These are phyloP conservation scores for Zizania palustris DNA, from an alignment of 202 grass and related monocot species.

Conservation along the genomic window DNA sequence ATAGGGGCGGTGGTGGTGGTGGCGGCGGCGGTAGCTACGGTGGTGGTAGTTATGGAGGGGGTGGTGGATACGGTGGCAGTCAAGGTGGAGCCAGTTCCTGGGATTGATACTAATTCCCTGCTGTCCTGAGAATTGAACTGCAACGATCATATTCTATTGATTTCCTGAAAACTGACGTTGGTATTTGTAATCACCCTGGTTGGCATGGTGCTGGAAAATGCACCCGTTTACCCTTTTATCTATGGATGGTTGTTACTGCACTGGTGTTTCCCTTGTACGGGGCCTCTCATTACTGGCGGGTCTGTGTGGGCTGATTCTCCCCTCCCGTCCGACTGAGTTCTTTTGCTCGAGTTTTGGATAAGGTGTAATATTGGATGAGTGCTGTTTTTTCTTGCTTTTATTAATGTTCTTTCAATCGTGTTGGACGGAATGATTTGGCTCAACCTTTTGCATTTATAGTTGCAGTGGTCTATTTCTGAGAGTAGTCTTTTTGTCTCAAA, in stretches of 20 bases:
- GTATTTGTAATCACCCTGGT: constrained; percentile 43
- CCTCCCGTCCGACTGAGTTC: background rate
- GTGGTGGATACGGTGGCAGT: constrained; percentile 46
- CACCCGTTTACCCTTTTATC: constrained; percentile 26
- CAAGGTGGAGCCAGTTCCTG: constrained; percentile 76
- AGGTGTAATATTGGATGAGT: background rate
- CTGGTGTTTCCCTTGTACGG: constrained; percentile 9
- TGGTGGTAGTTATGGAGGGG: constrained; percentile 40
- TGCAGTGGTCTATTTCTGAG: too few species aligned
- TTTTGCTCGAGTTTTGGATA: constrained; percentile 18
- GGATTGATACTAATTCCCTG: constrained; percentile 52
- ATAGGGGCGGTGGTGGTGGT: constrained; percentile 46
- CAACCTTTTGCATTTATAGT: too few species aligned
- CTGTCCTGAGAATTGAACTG: constrained; percentile 14
- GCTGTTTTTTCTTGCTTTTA: too few species aligned
- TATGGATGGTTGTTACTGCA: constrained; percentile 36
- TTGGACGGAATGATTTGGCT: too few species aligned
- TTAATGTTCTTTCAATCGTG: too few species aligned
- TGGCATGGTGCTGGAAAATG: constrained; percentile 38
- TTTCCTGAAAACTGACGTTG: constrained; percentile 37
- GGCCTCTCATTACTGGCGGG: background rate
- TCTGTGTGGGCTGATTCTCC: too few species aligned
- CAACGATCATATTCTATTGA: constrained; percentile 46
- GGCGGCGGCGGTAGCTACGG: constrained; percentile 31
- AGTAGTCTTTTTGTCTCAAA: too few species aligned